Evolutionary conservation across 176 grass and related monocot species (phyloP).

Genomic region (Oropetium thomaeum): DNA sequence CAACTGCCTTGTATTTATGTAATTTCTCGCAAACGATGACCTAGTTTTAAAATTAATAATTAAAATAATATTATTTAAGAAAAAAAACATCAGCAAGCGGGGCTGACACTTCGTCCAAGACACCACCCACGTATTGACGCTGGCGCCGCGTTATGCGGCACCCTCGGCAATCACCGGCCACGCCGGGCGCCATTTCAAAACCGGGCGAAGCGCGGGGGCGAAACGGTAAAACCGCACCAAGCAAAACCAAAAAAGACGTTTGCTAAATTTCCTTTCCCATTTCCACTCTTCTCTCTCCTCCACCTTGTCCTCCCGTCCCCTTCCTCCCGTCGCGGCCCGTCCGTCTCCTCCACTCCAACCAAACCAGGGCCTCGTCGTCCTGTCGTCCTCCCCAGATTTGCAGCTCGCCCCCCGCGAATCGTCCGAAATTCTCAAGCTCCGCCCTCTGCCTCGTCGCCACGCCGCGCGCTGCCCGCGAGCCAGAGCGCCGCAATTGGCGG

Average conservation of each 20-base stretch:
- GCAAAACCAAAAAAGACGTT: constrained; percentile 27
- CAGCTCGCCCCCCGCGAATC: constrained; percentile 9
- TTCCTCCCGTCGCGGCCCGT: constrained; percentile 16
- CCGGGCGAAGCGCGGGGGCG: background rate
- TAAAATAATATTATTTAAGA: no score
- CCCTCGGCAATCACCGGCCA: background rate
- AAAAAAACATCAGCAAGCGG: background rate
- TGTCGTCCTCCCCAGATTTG: constrained; percentile 18
- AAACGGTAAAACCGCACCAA: background rate
- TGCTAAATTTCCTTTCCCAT: constrained; percentile 3
- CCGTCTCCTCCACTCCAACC: constrained; percentile 28
- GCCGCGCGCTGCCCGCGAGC: constrained; percentile 27
- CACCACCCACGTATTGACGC: no score
- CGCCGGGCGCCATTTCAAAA: constrained; percentile 9
- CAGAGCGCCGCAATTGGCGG: constrained; percentile 25
- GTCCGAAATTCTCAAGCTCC: constrained; percentile 22
- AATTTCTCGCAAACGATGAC: no score
- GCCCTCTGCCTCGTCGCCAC: background rate
- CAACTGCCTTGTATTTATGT: no score
- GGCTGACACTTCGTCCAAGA: background rate
- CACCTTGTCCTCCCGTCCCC: constrained; percentile 24
- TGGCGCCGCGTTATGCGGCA: background rate
- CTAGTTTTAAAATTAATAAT: no score
- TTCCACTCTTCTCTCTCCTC: background rate
- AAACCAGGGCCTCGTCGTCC: constrained; percentile 5